A percentile compares a stretch with the other conserved stretches of the same genome.
Evolutionary conservation across 2,329 filamentous ascomycete genomes (phyloP).

Genomic region (Ambrosiella beaveri): DNA sequence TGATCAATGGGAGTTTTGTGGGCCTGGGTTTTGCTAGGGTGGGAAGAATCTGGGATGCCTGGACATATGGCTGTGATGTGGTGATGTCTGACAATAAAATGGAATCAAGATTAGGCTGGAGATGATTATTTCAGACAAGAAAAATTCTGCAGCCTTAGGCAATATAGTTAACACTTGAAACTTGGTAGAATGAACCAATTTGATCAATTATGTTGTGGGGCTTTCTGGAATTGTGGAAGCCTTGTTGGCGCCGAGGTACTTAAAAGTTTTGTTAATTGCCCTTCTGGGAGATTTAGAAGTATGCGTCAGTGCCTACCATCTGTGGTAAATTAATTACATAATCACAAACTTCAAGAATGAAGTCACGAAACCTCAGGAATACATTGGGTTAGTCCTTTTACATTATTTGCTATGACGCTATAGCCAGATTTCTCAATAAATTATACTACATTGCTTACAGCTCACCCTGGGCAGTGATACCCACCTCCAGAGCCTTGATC

Average conservation of each 20-base stretch:
- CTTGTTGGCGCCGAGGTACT: neutral
- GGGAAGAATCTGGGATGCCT: neutral
- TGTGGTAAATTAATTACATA: neutral
- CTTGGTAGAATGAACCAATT: too few relatives aligned
- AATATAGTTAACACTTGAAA: too few relatives aligned
- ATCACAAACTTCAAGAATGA: too few relatives aligned
- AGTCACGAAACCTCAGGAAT: too few relatives aligned
- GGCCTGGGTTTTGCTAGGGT: too few relatives aligned
- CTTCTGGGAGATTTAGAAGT: neutral
- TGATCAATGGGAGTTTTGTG: too few relatives aligned
- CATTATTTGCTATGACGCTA: neutral
- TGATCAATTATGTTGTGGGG: too few relatives aligned
- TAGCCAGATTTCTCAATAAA: neutral
- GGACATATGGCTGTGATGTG: neutral
- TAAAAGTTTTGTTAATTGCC: neutral
- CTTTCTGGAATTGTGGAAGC: neutral
- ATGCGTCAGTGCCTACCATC: neutral
- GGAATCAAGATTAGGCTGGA: too few relatives aligned
- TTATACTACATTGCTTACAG: neutral
- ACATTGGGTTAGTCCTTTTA: too few relatives aligned
- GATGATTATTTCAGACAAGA: too few relatives aligned
- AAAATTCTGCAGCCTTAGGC: too few relatives aligned
- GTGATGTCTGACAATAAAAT: neutral
- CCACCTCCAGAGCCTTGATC: slow-evolving; percentile 30
- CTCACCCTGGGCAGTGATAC: slow-evolving; percentile 21